Percentiles rank a stretch among this genome's conserved stretches.
phyloP scores from a whole-genome alignment of 2,329 filamentous ascomycete species.

The Penicillium sclerotigenum region DNA sequence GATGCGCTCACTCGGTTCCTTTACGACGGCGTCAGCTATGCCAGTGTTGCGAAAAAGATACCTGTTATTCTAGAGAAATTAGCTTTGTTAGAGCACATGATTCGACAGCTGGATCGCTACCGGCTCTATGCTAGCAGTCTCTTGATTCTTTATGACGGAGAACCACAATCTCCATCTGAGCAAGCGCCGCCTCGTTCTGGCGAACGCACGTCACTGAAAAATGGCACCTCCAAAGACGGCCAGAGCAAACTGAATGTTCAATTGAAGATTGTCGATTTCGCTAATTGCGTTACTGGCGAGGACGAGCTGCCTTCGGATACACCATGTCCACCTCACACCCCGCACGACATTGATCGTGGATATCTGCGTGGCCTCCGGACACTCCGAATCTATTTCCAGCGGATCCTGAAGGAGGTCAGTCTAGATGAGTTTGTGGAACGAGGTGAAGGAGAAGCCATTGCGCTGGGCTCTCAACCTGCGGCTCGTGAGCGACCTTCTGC shows the following conservation, averaged over 20 bases:
- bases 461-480: slow-evolving; percentile 33
- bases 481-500: slow-evolving; percentile 31
- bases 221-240: slow-evolving; percentile 34
- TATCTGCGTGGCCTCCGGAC: slow-evolving; percentile 82
- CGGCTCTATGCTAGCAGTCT: slow-evolving; percentile 94
- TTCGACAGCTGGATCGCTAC: slow-evolving; percentile 75
- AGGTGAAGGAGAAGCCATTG: slow-evolving; percentile 43
- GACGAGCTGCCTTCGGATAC: slow-evolving; percentile 59
- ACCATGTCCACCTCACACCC: slow-evolving; percentile 76
- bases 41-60: slow-evolving; percentile 80
- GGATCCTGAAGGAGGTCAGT: slow-evolving; percentile 75
- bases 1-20: slow-evolving; percentile 83
- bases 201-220: slow-evolving; percentile 35
- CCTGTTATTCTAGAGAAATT: slow-evolving; percentile 84
- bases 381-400: slow-evolving; percentile 77
- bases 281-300: slow-evolving; percentile 90
- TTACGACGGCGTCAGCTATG: slow-evolving; percentile 79
- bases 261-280: slow-evolving; percentile 97
- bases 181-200: slow-evolving; percentile 21
- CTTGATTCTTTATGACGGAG: slow-evolving; percentile 95
- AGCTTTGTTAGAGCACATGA: slow-evolving; percentile 75
- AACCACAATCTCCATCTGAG: slow-evolving; percentile 30
- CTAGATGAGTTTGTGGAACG: slow-evolving; percentile 45
- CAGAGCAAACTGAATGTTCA: slow-evolving; percentile 53
- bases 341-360: slow-evolving; percentile 76